Percentiles rank a stretch among this genome's conserved stretches.
Evolutionary conservation across 371 early-diverging fungal genomes (phyloP).

Genomic region (Haplosporangium sp.): DNA sequence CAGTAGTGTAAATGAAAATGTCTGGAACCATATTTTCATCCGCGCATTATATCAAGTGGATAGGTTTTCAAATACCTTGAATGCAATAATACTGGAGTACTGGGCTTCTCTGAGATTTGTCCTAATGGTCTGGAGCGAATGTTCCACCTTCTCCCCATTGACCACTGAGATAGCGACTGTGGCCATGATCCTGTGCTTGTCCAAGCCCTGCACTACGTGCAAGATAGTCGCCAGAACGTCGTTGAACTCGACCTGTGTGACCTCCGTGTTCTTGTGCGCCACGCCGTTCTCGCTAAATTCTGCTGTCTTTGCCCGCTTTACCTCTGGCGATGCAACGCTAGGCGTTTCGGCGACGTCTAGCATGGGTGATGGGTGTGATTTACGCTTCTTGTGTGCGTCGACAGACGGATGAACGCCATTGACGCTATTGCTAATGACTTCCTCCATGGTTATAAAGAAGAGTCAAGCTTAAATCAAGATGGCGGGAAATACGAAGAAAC

Average conservation of each 20-base stretch:
- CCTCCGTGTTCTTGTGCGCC: slow-evolving; percentile 29
- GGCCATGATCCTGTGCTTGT: slow-evolving; percentile 21
- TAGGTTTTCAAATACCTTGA: slow-evolving; percentile 22
- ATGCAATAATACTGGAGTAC: slow-evolving; percentile 24
- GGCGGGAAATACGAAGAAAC: too few species aligned
- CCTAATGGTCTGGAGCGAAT: slow-evolving; percentile 13
- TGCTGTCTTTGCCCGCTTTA: slow-evolving; percentile 40
- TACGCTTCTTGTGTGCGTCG: slow-evolving; percentile 31
- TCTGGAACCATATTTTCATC: too few species aligned
- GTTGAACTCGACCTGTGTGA: slow-evolving; percentile 42
- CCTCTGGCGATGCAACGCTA: slow-evolving; percentile 14
- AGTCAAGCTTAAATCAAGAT: slow-evolving; percentile 1
- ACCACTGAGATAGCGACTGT: slow-evolving; percentile 6
- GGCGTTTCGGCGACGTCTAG: slow-evolving; percentile 30
- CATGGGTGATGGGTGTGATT: slow-evolving; percentile 42
- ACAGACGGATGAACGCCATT: slow-evolving; percentile 18
- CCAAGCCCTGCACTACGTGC: slow-evolving; percentile 23
- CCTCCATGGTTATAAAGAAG: slow-evolving; percentile 10
- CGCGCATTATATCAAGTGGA: not conserved
- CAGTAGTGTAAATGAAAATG: not conserved
- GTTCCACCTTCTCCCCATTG: slow-evolving; percentile 33
- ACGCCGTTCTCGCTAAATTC: slow-evolving; percentile 21
- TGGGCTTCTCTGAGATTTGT: slow-evolving; percentile 30
- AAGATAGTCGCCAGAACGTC: slow-evolving; percentile 28
- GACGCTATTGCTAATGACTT: slow-evolving; percentile 2